These are phyloP conservation scores for Taphrina confusa DNA, from an alignment of 1,139 yeast genomes.

Conservation along the genomic window DNA sequence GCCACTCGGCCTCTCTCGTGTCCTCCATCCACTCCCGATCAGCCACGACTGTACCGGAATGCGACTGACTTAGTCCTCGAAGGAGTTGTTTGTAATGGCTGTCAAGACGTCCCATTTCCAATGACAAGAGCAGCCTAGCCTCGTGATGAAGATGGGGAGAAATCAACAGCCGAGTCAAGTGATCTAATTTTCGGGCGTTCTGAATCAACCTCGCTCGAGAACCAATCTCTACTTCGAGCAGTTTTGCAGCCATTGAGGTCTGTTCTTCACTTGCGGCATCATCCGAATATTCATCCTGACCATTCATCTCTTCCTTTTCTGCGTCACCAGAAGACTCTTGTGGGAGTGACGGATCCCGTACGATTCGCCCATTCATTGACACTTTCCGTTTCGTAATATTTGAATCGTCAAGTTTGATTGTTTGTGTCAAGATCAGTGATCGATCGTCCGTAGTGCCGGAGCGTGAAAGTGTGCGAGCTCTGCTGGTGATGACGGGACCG, in stretches of 20 bases:
- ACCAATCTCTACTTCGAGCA: conserved; percentile 5
- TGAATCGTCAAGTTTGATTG: neutral
- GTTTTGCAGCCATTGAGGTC: neutral
- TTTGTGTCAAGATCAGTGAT: conserved; percentile 1
- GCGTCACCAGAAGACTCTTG: neutral
- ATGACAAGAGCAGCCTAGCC: conserved; percentile 2
- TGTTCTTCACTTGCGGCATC: neutral
- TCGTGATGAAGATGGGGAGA: conserved; percentile 18
- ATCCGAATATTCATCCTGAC: neutral
- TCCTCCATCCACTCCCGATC: conserved; percentile 11
- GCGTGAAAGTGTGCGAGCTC: conserved; percentile 6
- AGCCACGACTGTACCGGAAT: neutral
- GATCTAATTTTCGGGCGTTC: conserved; percentile 10
- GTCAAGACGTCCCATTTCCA: conserved; percentile 18
- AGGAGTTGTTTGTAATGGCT: conserved; percentile 3
- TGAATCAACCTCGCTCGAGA: conserved; percentile 11
- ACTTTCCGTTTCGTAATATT: no score
- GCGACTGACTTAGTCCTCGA: neutral
- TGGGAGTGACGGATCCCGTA: neutral
- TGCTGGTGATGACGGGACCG: neutral
- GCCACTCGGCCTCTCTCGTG: conserved; percentile 18
- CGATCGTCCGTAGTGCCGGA: conserved; percentile 7
- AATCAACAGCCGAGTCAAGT: conserved; percentile 13
- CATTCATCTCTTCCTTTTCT: neutral
- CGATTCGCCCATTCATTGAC: neutral